Conservation (phyloP, 345 rosid genomes). For the Populus davidiana region DNA sequence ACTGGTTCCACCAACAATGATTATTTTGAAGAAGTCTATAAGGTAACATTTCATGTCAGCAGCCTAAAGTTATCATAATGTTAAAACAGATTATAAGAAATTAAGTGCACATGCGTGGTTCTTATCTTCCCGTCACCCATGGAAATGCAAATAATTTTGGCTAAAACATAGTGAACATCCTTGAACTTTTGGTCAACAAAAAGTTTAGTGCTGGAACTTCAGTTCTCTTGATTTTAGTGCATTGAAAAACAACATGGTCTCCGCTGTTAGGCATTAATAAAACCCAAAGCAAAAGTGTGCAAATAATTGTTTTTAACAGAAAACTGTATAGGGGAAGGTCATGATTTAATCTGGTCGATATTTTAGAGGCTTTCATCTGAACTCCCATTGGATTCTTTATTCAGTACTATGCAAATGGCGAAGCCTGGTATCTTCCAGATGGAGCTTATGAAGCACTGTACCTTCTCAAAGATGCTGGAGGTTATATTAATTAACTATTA, state of each 20-base stretch:
- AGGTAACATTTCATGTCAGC: constrained; percentile 39
- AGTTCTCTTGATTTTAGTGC: too few species aligned
- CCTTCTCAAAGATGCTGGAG: constrained; percentile 78
- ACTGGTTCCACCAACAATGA: constrained; percentile 66
- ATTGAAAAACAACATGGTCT: too few species aligned
- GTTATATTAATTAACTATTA: constrained; percentile 41
- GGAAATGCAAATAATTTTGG: neutral
- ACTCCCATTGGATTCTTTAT: constrained; percentile 8
- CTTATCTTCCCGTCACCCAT: neutral
- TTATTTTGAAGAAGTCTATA: constrained; percentile 84
- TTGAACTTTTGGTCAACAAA: too few species aligned
- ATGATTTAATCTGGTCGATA: neutral
- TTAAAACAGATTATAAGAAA: neutral
- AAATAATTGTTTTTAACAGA: too few species aligned
- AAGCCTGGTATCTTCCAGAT: constrained; percentile 86
- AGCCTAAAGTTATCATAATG: neutral
- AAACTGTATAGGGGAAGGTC: too few species aligned
- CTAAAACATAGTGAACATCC: too few species aligned
- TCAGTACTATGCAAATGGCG: constrained; percentile 75
- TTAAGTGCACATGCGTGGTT: neutral
- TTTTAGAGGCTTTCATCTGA: constrained; percentile 11
- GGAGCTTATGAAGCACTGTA: constrained; percentile 63
- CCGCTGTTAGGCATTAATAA: too few species aligned
- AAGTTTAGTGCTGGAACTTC: too few species aligned
- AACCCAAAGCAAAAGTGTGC: too few species aligned